phyloP scores from a whole-genome alignment of 129 eudicot genomes.

The Flaveria ramosissima region DNA sequence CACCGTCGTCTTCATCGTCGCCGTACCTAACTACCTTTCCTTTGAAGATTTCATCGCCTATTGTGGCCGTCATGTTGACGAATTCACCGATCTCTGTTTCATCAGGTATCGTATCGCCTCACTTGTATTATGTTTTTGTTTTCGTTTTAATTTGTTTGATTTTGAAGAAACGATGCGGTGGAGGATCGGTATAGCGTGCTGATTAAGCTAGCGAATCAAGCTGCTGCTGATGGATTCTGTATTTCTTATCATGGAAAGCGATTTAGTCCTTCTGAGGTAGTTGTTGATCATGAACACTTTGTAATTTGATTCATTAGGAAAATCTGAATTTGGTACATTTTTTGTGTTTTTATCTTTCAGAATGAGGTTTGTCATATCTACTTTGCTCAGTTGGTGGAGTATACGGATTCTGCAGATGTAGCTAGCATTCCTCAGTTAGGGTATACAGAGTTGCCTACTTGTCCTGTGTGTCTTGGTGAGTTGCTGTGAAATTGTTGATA shows the following conservation, averaged over 20 bases:
- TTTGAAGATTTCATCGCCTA: conserved; percentile 66
- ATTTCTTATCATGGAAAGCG: conserved; percentile 73
- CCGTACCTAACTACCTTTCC: conserved; percentile 81
- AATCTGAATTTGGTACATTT: conserved; percentile 11
- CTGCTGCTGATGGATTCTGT: conserved; percentile 78
- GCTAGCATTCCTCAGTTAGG: conserved; percentile 64
- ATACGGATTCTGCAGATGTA: conserved; percentile 61
- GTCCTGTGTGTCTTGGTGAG: conserved; percentile 42
- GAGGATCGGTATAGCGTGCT: conserved; percentile 93
- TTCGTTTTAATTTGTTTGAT: background rate
- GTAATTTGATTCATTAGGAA: background rate
- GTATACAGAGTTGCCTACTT: conserved; percentile 41
- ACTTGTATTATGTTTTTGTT: background rate
- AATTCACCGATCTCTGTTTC: conserved; percentile 62
- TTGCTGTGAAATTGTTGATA: background rate
- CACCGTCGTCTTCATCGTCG: conserved; percentile 60
- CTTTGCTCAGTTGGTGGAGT: conserved; percentile 64
- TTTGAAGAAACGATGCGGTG: conserved; percentile 75
- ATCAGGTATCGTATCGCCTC: conserved; percentile 46
- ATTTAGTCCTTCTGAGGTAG: conserved; percentile 82
- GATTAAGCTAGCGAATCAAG: conserved; percentile 57
- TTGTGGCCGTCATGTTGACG: conserved; percentile 58
- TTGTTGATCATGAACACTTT: background rate
- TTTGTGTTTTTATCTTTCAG: conserved; percentile 40
- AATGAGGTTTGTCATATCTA: conserved; percentile 87